These are phyloP conservation scores for Haematococcus lacustris DNA, from an alignment of 139 green algal species.

Conservation along the genomic window DNA sequence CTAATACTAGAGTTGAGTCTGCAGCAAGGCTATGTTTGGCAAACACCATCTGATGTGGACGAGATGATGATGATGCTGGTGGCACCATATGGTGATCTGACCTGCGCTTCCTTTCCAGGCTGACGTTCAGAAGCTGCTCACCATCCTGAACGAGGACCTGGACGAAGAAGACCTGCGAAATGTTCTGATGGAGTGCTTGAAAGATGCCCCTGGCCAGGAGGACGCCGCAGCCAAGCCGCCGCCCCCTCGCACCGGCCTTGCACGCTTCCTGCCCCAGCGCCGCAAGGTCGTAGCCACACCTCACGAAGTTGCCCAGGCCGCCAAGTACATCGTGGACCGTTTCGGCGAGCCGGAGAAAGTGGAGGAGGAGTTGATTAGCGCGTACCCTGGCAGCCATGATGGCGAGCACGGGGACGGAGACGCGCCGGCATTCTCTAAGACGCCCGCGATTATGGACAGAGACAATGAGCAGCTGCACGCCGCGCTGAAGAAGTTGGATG, in stretches of 20 bases:
- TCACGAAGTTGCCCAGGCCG: constrained; percentile 25
- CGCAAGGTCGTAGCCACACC: constrained; percentile 14
- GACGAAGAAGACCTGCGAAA: constrained; percentile 44
- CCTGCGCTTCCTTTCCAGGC: too few relatives aligned
- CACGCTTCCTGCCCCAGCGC: constrained; percentile 4
- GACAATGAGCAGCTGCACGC: constrained; percentile 53
- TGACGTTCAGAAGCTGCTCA: constrained; percentile 33
- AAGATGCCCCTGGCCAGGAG: constrained; percentile 24
- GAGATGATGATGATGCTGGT: too few relatives aligned
- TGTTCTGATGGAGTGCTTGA: constrained; percentile 49
- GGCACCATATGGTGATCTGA: too few relatives aligned
- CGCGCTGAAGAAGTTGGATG: constrained; percentile 56
- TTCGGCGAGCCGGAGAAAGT: constrained; percentile 39
- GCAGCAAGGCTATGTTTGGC: too few relatives aligned
- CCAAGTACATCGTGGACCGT: constrained; percentile 42
- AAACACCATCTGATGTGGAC: not conserved
- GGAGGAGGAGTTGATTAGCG: constrained; percentile 10
- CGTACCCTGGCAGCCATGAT: too few relatives aligned
- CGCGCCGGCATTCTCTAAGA: too few relatives aligned
- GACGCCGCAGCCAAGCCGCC: constrained; percentile 6
- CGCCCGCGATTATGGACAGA: constrained; percentile 46
- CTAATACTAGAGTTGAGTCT: not conserved
- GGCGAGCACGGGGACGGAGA: too few relatives aligned
- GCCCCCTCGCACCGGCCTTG: not conserved
- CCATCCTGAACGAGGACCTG: constrained; percentile 53